A percentile compares a stretch with the other conserved stretches of the same genome.
Evolutionary conservation across 192 early-diverging fungal genomes (phyloP).

Genomic region (Dispira parvispora): DNA sequence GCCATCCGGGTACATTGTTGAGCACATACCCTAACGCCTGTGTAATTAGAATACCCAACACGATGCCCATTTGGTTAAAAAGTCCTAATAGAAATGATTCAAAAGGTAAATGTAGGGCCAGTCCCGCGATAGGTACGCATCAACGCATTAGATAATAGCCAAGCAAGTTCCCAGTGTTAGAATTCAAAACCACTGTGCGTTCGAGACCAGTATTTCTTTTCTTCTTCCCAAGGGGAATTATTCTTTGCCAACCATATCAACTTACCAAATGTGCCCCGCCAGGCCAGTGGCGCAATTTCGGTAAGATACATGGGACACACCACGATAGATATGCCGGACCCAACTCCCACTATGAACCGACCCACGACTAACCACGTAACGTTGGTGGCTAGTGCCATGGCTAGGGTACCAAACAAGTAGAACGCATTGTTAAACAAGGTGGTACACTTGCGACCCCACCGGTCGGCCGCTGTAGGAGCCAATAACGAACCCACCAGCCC

Average conservation of each 20-base stretch:
- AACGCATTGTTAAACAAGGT: constrained; percentile 50
- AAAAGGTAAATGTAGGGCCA: too few species aligned
- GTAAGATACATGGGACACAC: constrained; percentile 67
- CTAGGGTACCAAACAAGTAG: constrained; percentile 38
- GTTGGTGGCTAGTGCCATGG: constrained; percentile 38
- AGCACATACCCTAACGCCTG: constrained; percentile 48
- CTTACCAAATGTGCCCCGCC: constrained; percentile 54
- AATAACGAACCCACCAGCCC: constrained; percentile 61
- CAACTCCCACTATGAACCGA: constrained; percentile 59
- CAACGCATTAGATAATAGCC: too few species aligned
- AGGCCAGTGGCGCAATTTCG: constrained; percentile 48
- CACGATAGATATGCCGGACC: constrained; percentile 54
- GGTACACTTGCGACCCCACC: constrained; percentile 47
- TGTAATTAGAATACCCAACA: constrained; percentile 59
- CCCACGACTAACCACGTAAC: constrained; percentile 35
- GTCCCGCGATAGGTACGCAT: too few species aligned
- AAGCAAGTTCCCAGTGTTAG: too few species aligned
- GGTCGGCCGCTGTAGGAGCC: constrained; percentile 39
- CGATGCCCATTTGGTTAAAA: constrained; percentile 74
- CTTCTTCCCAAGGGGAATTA: not conserved
- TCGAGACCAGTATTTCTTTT: too few species aligned
- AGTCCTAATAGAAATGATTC: constrained; percentile 22
- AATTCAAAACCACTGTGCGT: too few species aligned
- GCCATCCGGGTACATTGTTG: constrained; percentile 46
- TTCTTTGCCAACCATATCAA: not conserved